A percentile compares a stretch with the other conserved stretches of the same genome.
These are phyloP conservation scores for Paramecium sonneborni DNA, from an alignment of 73 alveolate species.

Conservation along the genomic window DNA sequence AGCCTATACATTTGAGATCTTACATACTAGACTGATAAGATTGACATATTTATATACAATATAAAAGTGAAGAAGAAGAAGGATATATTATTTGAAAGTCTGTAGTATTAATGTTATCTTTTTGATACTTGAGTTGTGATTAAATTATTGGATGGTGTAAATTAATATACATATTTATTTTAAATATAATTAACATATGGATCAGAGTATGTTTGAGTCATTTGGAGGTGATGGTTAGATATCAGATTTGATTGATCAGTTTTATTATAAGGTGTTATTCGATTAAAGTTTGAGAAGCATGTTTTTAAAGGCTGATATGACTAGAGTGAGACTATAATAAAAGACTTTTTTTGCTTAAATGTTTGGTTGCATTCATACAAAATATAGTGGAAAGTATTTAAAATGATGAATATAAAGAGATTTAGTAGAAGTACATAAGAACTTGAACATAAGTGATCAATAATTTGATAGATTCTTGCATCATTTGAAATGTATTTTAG, in stretches of 20 bases:
- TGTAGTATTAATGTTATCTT: background rate
- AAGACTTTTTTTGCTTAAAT: constrained; percentile 28
- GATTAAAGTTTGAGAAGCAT: constrained; percentile 42
- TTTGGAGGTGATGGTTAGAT: constrained; percentile 38
- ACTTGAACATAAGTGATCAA: constrained; percentile 20
- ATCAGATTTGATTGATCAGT: constrained; percentile 44
- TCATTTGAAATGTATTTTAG: background rate
- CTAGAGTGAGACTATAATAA: constrained; percentile 44
- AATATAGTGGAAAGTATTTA: constrained; percentile 28
- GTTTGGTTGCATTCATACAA: constrained; percentile 1
- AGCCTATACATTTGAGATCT: too few species aligned
- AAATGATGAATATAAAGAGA: background rate
- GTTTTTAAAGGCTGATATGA: constrained; percentile 48
- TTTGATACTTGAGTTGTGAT: too few species aligned
- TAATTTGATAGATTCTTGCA: constrained; percentile 11
- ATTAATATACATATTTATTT: background rate
- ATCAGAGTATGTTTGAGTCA: constrained; percentile 21
- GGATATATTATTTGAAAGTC: background rate
- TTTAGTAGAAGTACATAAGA: constrained; percentile 10
- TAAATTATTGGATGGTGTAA: too few species aligned
- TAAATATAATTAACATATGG: constrained; percentile 3
- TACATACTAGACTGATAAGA: too few species aligned
- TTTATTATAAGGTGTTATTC: constrained; percentile 45
- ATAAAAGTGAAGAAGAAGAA: background rate
- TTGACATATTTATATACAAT: too few species aligned